Evolutionary conservation across 495 filamentous ascomycete genomes (phyloP).

Genomic region (Halenospora varia): DNA sequence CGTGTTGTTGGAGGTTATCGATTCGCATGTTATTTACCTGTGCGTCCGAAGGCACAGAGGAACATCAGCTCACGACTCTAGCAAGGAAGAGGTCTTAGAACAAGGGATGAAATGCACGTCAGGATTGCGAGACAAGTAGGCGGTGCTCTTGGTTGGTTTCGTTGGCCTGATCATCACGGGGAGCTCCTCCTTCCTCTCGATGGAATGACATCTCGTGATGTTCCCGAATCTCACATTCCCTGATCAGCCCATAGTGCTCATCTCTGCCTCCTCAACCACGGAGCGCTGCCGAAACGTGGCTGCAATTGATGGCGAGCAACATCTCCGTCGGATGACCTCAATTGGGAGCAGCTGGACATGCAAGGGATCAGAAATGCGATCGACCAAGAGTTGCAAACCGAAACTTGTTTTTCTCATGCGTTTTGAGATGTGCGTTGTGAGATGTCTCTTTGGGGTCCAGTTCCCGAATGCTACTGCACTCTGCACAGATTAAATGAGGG

Average conservation of each 20-base stretch:
- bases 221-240: neutral
- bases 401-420: conserved; percentile 7
- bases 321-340: neutral
- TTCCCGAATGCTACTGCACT: neutral
- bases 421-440: neutral
- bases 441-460: neutral
- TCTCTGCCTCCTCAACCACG: neutral
- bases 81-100: neutral
- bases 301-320: neutral
- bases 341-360: neutral
- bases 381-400: neutral
- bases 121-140: neutral
- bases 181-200: neutral
- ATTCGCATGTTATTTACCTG: neutral
- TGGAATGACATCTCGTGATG: neutral
- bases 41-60: neutral
- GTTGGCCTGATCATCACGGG: neutral
- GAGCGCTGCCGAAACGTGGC: neutral
- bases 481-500: neutral
- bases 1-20: neutral
- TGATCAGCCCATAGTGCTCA: neutral
- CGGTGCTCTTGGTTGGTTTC: neutral
- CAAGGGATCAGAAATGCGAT: neutral
- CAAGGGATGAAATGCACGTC: neutral
- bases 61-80: neutral